Evolutionary conservation across 2,329 filamentous ascomycete species (phyloP).

Genomic region (Aspergillus ochraceus): DNA sequence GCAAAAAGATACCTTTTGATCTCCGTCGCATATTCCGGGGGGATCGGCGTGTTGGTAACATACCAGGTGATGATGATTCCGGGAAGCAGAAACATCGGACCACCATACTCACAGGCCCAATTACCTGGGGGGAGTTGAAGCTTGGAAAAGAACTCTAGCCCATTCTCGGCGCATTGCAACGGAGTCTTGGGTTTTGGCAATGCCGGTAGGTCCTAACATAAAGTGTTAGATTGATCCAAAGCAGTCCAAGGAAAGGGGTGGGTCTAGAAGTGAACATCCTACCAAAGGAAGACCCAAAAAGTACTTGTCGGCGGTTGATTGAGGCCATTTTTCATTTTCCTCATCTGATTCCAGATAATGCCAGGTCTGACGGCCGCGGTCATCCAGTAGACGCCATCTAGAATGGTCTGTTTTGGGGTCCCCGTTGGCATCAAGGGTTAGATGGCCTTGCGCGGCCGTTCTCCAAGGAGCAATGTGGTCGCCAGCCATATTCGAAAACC

Average conservation of each 20-base stretch:
- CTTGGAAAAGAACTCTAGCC: conserved; percentile 82
- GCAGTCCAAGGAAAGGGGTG: neutral
- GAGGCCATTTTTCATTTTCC: conserved; percentile 75
- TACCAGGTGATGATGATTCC: conserved; percentile 85
- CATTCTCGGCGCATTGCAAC: conserved; percentile 77
- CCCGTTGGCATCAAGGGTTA: conserved; percentile 34
- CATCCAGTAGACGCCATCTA: conserved; percentile 81
- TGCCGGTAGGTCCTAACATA: conserved; percentile 66
- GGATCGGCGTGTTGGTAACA: conserved; percentile 82
- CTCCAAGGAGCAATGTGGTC: conserved; percentile 37
- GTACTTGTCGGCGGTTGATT: conserved; percentile 86
- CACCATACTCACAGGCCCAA: conserved; percentile 97
- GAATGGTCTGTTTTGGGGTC: conserved; percentile 69
- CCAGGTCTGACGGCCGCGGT: conserved; percentile 87
- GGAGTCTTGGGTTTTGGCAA: conserved; percentile 71
- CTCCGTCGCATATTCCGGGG: conserved; percentile 75
- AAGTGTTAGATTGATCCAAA: conserved; percentile 5
- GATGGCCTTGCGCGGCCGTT: conserved; percentile 35
- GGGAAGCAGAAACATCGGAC: conserved; percentile 92
- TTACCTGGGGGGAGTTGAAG: conserved; percentile 86
- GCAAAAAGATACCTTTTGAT: conserved; percentile 92
- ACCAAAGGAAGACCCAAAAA: conserved; percentile 79
- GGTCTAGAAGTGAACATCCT: conserved; percentile 24
- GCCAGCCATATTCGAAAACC: conserved; percentile 17
- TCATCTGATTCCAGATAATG: conserved; percentile 78